These are phyloP conservation scores for Fusarium zealandicum DNA, from an alignment of 2,329 filamentous ascomycete species.

Conservation along the genomic window DNA sequence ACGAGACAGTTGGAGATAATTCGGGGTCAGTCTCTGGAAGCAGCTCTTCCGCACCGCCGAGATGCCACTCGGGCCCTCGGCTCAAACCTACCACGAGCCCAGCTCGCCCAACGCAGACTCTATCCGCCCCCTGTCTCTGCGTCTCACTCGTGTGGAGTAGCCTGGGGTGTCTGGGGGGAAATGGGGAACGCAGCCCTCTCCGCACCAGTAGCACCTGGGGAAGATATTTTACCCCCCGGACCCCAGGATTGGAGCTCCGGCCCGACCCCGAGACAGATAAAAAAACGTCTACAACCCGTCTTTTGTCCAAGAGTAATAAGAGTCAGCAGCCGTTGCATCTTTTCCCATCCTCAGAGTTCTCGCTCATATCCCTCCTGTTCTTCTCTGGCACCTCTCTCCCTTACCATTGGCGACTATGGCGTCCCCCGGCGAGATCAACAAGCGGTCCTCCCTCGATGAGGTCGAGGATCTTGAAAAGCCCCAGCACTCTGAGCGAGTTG, in stretches of 20 bases:
- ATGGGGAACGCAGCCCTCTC: constrained; percentile 7
- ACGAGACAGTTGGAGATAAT: constrained; percentile 13
- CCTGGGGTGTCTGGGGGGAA: neutral
- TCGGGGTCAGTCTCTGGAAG: neutral
- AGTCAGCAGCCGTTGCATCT: neutral
- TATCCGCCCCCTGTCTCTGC: neutral
- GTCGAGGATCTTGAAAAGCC: constrained; percentile 51
- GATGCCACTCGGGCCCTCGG: constrained; percentile 21
- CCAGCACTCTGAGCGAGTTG: constrained; percentile 59
- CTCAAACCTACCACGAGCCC: constrained; percentile 5
- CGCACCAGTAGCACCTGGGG: constrained; percentile 5
- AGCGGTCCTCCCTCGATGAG: constrained; percentile 32
- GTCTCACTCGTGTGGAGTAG: neutral
- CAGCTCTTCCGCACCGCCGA: constrained; percentile 16
- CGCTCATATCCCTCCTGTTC: neutral
- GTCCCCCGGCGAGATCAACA: constrained; percentile 8
- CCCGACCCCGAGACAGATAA: neutral
- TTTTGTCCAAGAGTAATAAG: neutral
- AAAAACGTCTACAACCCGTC: neutral
- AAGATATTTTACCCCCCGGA: neutral
- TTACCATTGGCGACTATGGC: constrained; percentile 7
- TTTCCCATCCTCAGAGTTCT: neutral
- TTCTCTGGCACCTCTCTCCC: neutral
- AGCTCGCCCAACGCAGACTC: neutral
- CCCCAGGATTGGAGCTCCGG: neutral